Percentiles rank a stretch among this genome's conserved stretches.
These are phyloP conservation scores for Talaromyces verruculosus DNA, from an alignment of 2,329 filamentous ascomycete species.

Conservation along the genomic window DNA sequence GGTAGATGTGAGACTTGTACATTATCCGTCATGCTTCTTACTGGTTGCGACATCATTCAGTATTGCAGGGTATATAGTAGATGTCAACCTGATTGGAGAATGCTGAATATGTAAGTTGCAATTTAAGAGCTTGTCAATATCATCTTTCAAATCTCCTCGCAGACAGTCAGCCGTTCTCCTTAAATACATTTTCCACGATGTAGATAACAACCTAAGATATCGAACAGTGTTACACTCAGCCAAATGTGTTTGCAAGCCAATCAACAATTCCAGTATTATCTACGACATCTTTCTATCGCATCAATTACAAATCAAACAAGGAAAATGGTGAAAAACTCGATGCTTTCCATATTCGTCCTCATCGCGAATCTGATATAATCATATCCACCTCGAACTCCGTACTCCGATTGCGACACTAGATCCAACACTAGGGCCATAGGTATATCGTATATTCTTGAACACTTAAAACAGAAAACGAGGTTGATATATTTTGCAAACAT, in stretches of 20 bases:
- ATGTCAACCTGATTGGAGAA: neutral
- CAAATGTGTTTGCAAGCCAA: neutral
- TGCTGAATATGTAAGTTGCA: neutral
- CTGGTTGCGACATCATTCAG: neutral
- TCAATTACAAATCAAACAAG: neutral
- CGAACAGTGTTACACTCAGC: neutral
- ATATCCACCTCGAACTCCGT: slow-evolving; percentile 9
- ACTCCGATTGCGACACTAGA: slow-evolving; percentile 1
- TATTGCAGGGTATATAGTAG: neutral
- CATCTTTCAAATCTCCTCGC: neutral
- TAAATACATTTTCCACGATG: neutral
- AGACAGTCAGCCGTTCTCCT: neutral
- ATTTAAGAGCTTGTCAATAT: neutral
- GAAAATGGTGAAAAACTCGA: neutral
- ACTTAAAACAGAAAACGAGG: neutral
- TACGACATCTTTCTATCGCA: no score
- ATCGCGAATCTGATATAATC: neutral
- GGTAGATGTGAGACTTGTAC: neutral
- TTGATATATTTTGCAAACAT: neutral
- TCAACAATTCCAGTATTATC: neutral
- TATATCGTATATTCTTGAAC: neutral
- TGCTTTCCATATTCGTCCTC: neutral
- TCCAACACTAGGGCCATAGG: neutral
- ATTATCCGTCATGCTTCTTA: neutral
- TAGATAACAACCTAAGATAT: neutral